Percentiles rank a stretch among this genome's conserved stretches.
Evolutionary conservation across 345 rosid species (phyloP).

Genomic region (Psidium guajava): DNA sequence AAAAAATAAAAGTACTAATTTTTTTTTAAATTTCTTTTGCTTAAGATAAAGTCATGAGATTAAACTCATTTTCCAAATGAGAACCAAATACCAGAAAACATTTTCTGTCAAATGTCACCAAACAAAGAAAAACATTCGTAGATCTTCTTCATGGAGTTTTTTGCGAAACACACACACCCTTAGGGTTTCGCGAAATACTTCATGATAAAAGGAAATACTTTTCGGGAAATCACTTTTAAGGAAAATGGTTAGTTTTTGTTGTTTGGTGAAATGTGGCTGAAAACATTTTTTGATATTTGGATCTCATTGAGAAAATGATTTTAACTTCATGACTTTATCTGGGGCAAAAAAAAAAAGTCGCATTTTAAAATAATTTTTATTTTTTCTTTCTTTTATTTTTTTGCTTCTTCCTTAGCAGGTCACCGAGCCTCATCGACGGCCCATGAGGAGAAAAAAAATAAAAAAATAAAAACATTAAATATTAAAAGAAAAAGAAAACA

Average conservation of each 20-base stretch:
- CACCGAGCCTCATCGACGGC: fast-evolving
- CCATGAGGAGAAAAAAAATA: too few species aligned
- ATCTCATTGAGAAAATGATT: neutral
- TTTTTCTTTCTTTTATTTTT: neutral
- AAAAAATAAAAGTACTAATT: too few species aligned
- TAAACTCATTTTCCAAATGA: too few species aligned
- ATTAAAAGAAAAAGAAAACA: too few species aligned
- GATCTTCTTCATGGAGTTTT: too few species aligned
- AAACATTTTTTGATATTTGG: fast-evolving
- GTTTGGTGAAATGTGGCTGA: neutral
- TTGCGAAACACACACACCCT: too few species aligned
- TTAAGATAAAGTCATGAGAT: too few species aligned
- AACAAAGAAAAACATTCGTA: too few species aligned
- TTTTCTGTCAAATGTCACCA: too few species aligned
- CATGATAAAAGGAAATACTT: neutral
- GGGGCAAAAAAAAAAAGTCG: neutral
- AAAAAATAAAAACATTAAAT: too few species aligned
- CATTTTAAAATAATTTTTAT: neutral
- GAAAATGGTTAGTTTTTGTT: neutral
- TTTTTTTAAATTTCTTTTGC: too few species aligned
- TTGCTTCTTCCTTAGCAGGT: fast-evolving
- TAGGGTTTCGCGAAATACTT: neutral
- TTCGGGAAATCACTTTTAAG: fast-evolving
- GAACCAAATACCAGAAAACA: too few species aligned
- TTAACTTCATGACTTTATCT: neutral